Conservation (phyloP, 2,329 filamentous ascomycete genomes). For the Neonectria hederae region DNA sequence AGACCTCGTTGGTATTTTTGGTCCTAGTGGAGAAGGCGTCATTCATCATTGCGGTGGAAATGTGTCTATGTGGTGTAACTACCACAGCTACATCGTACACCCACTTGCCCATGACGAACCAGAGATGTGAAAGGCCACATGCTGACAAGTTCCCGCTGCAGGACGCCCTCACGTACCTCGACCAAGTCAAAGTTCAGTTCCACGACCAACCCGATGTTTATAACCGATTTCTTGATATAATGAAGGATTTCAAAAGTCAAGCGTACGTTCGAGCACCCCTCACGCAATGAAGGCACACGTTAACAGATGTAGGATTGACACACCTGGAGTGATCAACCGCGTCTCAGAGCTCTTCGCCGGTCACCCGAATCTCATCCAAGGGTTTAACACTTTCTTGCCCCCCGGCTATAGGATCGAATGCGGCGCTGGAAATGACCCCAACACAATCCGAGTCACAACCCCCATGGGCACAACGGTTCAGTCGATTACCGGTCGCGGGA, state of each 20-base stretch:
- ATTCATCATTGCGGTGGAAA: constrained; percentile 32
- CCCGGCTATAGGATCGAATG: constrained; percentile 97
- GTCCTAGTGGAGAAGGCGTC: constrained; percentile 34
- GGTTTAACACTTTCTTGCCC: constrained; percentile 97
- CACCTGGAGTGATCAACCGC: constrained; percentile 94
- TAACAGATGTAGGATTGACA: constrained; percentile 77
- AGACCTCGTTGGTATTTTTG: constrained; percentile 38
- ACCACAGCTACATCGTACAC: constrained; percentile 40
- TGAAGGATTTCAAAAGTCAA: constrained; percentile 99
- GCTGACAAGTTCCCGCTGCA: constrained; percentile 42
- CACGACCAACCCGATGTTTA: constrained; percentile 97
- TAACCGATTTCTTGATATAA: constrained; percentile 95
- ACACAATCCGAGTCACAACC: constrained; percentile 95
- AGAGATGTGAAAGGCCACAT: neutral
- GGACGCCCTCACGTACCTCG: constrained; percentile 90
- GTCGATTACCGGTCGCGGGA: constrained; percentile 72
- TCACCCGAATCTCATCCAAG: constrained; percentile 94
- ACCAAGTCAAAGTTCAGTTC: constrained; percentile 98
- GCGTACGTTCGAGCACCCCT: constrained; percentile 67
- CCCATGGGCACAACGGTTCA: constrained; percentile 97
- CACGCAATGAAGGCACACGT: constrained; percentile 4
- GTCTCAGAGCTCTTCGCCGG: constrained; percentile 96
- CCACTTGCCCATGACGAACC: neutral
- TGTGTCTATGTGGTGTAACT: constrained; percentile 34
- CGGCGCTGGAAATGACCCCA: constrained; percentile 90